Evolutionary conservation across 495 filamentous ascomycete genomes (phyloP).

Genomic region (Penicillium pancosmium): DNA sequence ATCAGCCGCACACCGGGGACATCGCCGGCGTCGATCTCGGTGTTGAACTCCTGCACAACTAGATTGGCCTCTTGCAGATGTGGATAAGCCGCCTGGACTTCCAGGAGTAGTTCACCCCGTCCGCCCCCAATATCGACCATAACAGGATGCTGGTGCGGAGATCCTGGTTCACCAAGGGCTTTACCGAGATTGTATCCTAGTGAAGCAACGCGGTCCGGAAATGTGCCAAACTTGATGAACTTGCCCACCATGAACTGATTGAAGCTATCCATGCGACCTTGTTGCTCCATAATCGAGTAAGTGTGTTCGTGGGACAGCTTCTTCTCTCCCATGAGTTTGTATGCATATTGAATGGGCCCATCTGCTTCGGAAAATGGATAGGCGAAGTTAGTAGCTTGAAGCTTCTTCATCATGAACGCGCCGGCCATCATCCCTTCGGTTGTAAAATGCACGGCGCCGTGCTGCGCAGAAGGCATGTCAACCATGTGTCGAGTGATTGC

Average conservation of each 20-base stretch:
- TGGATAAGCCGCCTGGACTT: conserved; percentile 45
- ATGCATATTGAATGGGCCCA: conserved; percentile 40
- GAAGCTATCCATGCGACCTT: conserved; percentile 46
- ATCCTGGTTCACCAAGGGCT: conserved; percentile 30
- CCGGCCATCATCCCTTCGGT: conserved; percentile 40
- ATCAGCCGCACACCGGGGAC: conserved; percentile 33
- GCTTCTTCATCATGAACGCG: conserved; percentile 41
- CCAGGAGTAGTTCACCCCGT: conserved; percentile 53
- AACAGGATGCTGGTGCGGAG: conserved; percentile 2
- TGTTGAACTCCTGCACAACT: conserved; percentile 52
- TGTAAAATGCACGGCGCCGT: conserved; percentile 44
- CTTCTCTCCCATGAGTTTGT: conserved; percentile 35
- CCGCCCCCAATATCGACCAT: conserved; percentile 61
- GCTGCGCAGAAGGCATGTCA: conserved; percentile 36
- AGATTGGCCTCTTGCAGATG: conserved; percentile 38
- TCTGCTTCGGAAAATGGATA: conserved; percentile 40
- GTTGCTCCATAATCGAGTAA: conserved; percentile 41
- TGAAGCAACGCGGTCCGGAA: conserved; percentile 30
- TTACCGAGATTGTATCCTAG: conserved; percentile 36
- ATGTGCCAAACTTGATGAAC: conserved; percentile 35
- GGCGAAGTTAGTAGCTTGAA: conserved; percentile 34
- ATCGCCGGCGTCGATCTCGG: conserved; percentile 22
- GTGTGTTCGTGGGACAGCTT: conserved; percentile 35
- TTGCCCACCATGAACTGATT: conserved; percentile 47
- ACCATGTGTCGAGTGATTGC: conserved; percentile 39